phyloP scores from a whole-genome alignment of 306 rosid species.

The Vicia villosa region DNA sequence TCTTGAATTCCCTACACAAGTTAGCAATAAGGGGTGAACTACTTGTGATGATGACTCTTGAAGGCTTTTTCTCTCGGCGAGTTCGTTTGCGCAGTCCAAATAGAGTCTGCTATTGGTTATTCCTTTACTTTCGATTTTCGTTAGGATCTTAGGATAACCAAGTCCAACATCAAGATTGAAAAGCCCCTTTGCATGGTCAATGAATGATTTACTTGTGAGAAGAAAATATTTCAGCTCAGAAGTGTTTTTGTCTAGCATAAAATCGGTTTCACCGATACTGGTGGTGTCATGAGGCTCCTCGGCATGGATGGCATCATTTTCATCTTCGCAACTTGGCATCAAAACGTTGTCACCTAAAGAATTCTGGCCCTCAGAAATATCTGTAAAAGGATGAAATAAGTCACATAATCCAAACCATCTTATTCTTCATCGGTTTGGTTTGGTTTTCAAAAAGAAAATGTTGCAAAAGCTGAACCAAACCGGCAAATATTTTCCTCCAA shows the following conservation, averaged over 20 bases:
- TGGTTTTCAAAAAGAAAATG: too few species aligned
- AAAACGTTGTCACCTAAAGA: slow-evolving; percentile 37
- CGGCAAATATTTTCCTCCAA: too few species aligned
- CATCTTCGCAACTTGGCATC: slow-evolving; percentile 38
- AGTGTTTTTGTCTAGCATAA: slow-evolving; percentile 19
- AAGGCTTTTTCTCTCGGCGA: slow-evolving; percentile 52
- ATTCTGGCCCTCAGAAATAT: slow-evolving; percentile 39
- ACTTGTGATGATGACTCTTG: slow-evolving; percentile 50
- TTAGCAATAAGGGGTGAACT: slow-evolving; percentile 46
- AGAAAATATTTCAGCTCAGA: slow-evolving; percentile 54
- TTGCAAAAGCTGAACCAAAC: too few species aligned
- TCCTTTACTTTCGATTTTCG: slow-evolving; percentile 32
- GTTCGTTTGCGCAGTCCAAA: slow-evolving; percentile 75
- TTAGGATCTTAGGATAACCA: slow-evolving; percentile 45
- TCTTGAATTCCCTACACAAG: slow-evolving; percentile 45
- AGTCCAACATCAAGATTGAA: slow-evolving; percentile 55
- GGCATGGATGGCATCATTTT: slow-evolving; percentile 26
- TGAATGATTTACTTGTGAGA: slow-evolving; percentile 62
- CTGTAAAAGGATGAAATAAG: slow-evolving; percentile 48
- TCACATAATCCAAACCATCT: neutral
- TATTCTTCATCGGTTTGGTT: too few species aligned
- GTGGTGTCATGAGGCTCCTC: slow-evolving; percentile 41
- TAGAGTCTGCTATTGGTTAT: slow-evolving; percentile 42
- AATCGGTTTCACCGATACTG: slow-evolving; percentile 18
- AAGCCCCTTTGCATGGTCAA: slow-evolving; percentile 59